Conservation (phyloP, 148 eudicot genomes). For the Vaccinium corymbosum region DNA sequence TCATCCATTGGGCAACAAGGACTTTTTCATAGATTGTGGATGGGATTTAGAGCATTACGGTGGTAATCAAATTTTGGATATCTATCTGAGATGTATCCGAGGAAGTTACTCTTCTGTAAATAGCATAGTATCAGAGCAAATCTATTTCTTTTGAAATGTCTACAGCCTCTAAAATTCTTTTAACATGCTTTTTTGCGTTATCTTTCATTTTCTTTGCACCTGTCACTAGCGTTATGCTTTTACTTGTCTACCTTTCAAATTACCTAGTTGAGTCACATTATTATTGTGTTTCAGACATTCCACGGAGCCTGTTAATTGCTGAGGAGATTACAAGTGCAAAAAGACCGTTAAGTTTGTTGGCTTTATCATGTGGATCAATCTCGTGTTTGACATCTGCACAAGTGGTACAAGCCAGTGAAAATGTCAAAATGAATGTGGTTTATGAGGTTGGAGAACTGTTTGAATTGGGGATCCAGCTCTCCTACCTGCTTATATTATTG, state of each 20-base stretch:
- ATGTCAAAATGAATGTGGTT: constrained; percentile 40
- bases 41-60: not conserved
- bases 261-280: not conserved
- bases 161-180: not conserved
- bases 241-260: not conserved
- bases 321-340: constrained; percentile 23
- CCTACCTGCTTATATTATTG: constrained; percentile 74
- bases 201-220: not conserved
- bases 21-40: not conserved
- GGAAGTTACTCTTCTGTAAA: not conserved
- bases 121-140: not conserved
- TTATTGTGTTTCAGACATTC: constrained; percentile 32
- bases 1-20: not conserved
- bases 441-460: constrained; percentile 84
- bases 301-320: constrained; percentile 11
- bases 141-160: not conserved
- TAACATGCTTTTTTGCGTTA: not conserved
- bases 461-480: constrained; percentile 89
- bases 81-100: not conserved
- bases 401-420: constrained; percentile 54
- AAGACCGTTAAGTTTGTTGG: constrained; percentile 26
- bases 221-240: not conserved
- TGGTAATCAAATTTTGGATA: not conserved
- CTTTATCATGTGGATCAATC: constrained; percentile 41
- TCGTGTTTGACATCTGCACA: constrained; percentile 52